These are phyloP conservation scores for Parathielavia hyrcaniae DNA, from an alignment of 495 filamentous ascomycete genomes.

Conservation along the genomic window DNA sequence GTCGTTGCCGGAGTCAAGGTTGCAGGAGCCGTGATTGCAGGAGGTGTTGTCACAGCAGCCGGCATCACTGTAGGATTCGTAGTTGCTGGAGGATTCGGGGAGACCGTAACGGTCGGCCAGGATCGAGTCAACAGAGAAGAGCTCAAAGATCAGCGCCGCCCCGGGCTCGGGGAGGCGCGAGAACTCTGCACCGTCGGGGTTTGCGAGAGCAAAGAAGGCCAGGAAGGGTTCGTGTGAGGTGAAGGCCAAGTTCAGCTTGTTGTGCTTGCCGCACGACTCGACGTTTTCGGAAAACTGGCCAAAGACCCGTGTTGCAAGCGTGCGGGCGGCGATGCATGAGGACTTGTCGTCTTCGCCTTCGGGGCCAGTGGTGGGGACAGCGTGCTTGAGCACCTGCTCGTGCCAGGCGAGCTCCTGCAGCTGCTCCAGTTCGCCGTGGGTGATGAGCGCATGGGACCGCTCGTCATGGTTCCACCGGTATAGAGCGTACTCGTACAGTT, in stretches of 20 bases:
- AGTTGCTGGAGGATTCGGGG: neutral
- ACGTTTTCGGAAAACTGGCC: conserved; percentile 31
- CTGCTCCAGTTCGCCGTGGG: conserved; percentile 19
- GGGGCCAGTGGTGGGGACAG: conserved; percentile 27
- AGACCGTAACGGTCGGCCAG: neutral
- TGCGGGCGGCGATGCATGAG: conserved; percentile 38
- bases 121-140: conserved; percentile 31
- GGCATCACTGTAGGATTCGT: neutral
- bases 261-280: conserved; percentile 20
- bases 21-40: neutral
- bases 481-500: conserved; percentile 41
- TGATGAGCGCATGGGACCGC: conserved; percentile 21
- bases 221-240: conserved; percentile 41
- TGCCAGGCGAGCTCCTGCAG: conserved; percentile 30
- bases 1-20: neutral
- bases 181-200: conserved; percentile 28
- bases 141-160: conserved; percentile 39
- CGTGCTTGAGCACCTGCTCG: conserved; percentile 35
- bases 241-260: conserved; percentile 40
- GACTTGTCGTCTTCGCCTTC: conserved; percentile 34
- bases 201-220: conserved; percentile 37
- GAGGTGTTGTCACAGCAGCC: neutral
- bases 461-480: conserved; percentile 37
- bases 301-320: conserved; percentile 32
- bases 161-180: conserved; percentile 34